Percentiles rank a stretch among this genome's conserved stretches.
Conservation (phyloP, 495 filamentous ascomycete genomes). For the Tetracladium setigerum region DNA sequence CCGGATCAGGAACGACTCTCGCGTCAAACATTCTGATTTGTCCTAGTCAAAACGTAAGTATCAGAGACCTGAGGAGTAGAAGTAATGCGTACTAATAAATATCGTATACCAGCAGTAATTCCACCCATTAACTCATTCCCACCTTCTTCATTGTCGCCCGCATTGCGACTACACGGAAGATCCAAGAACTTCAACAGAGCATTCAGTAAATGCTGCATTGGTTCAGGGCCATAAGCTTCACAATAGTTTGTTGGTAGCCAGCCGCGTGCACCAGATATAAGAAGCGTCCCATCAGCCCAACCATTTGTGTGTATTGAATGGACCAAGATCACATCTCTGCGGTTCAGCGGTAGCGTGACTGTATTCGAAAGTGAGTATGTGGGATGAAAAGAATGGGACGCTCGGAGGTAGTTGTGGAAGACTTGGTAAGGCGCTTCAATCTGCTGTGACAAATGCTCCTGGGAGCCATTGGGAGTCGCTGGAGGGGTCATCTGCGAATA, state of each 20-base stretch:
- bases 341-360: conserved; percentile 79
- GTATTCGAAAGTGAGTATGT: conserved; percentile 59
- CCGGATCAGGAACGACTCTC: conserved; percentile 67
- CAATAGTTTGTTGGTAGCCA: conserved; percentile 99
- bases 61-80: not conserved
- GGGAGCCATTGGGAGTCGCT: conserved; percentile 57
- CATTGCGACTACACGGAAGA: conserved; percentile 61
- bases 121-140: conserved; percentile 83
- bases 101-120: conserved; percentile 86
- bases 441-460: conserved; percentile 45
- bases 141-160: conserved; percentile 60
- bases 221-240: conserved; percentile 80
- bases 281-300: conserved; percentile 96
- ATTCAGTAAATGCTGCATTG: conserved; percentile 76
- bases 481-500: conserved; percentile 54
- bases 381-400: conserved; percentile 88
- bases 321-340: conserved; percentile 87
- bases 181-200: conserved; percentile 92
- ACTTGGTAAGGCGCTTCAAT: conserved; percentile 46
- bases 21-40: conserved; percentile 76
- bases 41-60: conserved; percentile 48
- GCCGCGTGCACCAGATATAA: conserved; percentile 80
- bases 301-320: conserved; percentile 98
- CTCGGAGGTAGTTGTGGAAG: conserved; percentile 92
- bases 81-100: conserved; percentile 57